phyloP scores from a whole-genome alignment of 2,329 filamentous ascomycete species.

The Aspergillus pseudonomiae region DNA sequence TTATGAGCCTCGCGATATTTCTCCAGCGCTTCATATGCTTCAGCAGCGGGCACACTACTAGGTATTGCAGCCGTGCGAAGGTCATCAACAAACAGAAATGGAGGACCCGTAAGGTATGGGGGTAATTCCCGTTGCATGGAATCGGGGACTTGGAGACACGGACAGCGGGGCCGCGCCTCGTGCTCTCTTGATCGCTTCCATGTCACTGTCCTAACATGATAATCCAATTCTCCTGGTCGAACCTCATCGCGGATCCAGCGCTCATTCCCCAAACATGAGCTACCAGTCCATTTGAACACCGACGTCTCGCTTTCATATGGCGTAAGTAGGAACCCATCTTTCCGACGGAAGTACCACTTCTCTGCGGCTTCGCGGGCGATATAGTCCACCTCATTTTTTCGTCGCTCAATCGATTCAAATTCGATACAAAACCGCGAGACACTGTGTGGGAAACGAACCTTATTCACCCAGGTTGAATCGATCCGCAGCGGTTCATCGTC shows the following conservation, averaged over 20 bases:
- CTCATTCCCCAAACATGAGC: constrained; percentile 43
- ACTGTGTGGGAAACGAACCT: constrained; percentile 33
- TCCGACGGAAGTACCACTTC: constrained; percentile 40
- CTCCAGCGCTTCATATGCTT: background rate
- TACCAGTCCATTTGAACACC: constrained; percentile 49
- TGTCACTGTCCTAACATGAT: constrained; percentile 47
- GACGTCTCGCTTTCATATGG: constrained; percentile 32
- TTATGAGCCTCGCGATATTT: background rate
- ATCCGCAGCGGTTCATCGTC: constrained; percentile 40
- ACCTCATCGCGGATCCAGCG: constrained; percentile 51
- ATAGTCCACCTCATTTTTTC: constrained; percentile 48
- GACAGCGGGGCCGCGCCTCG: background rate
- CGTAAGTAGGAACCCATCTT: constrained; percentile 36
- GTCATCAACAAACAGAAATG: background rate
- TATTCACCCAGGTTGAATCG: constrained; percentile 40
- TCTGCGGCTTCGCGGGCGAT: constrained; percentile 45
- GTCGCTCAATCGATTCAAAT: constrained; percentile 53
- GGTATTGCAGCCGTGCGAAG: background rate
- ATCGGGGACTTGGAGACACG: background rate
- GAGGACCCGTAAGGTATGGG: background rate
- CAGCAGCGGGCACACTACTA: background rate
- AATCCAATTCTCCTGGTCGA: constrained; percentile 44
- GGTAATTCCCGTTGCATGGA: background rate
- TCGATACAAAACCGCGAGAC: constrained; percentile 49
- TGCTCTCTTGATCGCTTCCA: constrained; percentile 28